Evolutionary conservation across 176 grass and related monocot genomes (phyloP), one percentile per base, ranked within the genome.

Genomic region (bread wheat (Triticum aestivum)): DNA sequence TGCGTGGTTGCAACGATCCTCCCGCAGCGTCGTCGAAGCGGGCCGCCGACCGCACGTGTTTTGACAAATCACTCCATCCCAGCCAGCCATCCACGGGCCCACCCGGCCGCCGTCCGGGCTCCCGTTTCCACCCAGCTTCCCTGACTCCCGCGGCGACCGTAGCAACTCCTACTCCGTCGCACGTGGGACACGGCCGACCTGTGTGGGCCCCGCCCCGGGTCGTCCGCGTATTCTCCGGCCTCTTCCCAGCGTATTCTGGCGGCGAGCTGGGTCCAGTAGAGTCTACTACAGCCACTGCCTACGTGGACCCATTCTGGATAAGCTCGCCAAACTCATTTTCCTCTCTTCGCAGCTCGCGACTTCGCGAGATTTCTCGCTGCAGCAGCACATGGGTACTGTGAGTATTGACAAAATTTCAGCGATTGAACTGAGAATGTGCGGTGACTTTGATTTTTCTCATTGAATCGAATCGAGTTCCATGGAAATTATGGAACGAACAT

Each of bases 61-160:
- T 29, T 59, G 56, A 59, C 51, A 7, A 18, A 77, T 44, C 18
- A 33, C 30, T 52, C 49, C 49, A 15, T 21, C 65, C 70, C 70
- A 73, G 71, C 71, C 71, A 74, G 41, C 20, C 71, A 74, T 11
- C 9, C 18, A 3, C 18, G 35, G 44, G 23, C 79, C 63, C 47
- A 39, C 68, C 44, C 23, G 41, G 63, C 79, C 89, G 80, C 89
- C 85, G 61, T 68, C 59, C 56, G 3, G 61, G 3, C 18, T 67
- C 59, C 61, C 85, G 81, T 91, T 91, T 91, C 85, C 89, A 91
- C 85, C 8, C 29, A 13, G 37, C 89, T 91, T 87, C 89, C 84
- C 52, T 38, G 3, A 42, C 33, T 3, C 23, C 61, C 24, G 6
- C 62, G 26, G 34, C 78, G 21, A 52, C 45, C 73, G 70, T 27